Conservation (phyloP, 306 rosid genomes). For the Trifolium dubium region DNA sequence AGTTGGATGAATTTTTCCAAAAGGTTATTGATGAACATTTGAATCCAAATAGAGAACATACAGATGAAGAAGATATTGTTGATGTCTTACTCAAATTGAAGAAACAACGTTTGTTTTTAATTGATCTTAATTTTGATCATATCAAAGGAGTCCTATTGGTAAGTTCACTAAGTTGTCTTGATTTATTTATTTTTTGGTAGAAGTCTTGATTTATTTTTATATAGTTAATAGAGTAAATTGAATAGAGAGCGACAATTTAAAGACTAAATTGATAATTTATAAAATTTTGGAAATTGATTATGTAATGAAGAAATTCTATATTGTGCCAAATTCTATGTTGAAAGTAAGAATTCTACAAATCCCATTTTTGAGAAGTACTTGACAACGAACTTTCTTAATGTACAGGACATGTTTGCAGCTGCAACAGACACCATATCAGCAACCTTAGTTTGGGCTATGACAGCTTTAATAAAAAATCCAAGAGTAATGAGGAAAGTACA, state of each 20-base stretch:
- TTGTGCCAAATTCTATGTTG: too few species aligned
- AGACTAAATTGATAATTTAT: too few species aligned
- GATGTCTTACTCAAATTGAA: conserved; percentile 42
- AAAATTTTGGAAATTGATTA: too few species aligned
- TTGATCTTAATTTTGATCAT: conserved; percentile 34
- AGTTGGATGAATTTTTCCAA: conserved; percentile 49
- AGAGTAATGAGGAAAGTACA: conserved; percentile 38
- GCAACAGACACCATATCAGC: conserved; percentile 43
- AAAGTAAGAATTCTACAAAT: not conserved
- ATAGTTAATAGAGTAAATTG: too few species aligned
- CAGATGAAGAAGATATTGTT: conserved; percentile 6
- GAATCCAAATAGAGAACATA: not conserved
- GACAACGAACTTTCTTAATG: not conserved
- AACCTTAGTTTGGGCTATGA: conserved; percentile 33
- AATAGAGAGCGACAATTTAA: too few species aligned
- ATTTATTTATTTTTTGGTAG: too few species aligned
- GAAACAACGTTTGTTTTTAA: not conserved
- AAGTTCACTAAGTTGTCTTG: not conserved
- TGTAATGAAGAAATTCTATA: too few species aligned
- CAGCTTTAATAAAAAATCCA: conserved; percentile 32
- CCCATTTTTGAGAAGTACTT: not conserved
- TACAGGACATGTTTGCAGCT: conserved; percentile 30
- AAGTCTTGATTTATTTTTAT: too few species aligned
- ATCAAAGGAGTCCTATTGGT: conserved; percentile 42
- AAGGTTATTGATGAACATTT: conserved; percentile 40